Evolutionary conservation across 1,139 yeast species (phyloP).

Genomic region (Hyphopichia fennica): DNA sequence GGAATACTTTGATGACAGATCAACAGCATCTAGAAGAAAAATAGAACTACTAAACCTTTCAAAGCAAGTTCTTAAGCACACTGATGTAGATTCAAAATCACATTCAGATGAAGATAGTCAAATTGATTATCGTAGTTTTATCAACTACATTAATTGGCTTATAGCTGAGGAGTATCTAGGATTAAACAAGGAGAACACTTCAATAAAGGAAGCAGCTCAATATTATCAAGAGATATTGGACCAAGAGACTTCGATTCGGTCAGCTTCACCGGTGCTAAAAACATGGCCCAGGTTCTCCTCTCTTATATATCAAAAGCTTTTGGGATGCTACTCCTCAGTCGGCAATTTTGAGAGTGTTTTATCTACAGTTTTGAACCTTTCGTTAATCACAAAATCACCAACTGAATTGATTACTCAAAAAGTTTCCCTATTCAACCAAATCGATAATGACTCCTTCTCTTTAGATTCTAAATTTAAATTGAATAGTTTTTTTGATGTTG

Average conservation of each 20-base stretch:
- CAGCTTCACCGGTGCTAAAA: not conserved
- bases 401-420: not conserved
- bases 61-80: constrained; percentile 22
- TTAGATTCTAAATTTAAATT: not conserved
- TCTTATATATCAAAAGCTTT: constrained; percentile 23
- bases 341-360: not conserved
- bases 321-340: constrained; percentile 20
- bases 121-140: constrained; percentile 11
- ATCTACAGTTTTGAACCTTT: not conserved
- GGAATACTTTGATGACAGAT: constrained; percentile 7
- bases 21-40: constrained; percentile 4
- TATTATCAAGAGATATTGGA: constrained; percentile 33
- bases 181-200: constrained; percentile 13
- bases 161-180: constrained; percentile 48
- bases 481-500: constrained; percentile 11
- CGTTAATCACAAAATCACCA: not conserved
- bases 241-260: not conserved
- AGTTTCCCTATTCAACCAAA: not conserved
- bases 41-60: constrained; percentile 35
- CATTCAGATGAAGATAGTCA: not conserved
- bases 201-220: constrained; percentile 29
- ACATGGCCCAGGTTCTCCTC: constrained; percentile 8
- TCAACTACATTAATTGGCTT: constrained; percentile 46
- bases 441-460: not conserved
- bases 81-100: not conserved